These are phyloP conservation scores for Coniella lustricola DNA, from an alignment of 2,329 filamentous ascomycete genomes.

Conservation along the genomic window DNA sequence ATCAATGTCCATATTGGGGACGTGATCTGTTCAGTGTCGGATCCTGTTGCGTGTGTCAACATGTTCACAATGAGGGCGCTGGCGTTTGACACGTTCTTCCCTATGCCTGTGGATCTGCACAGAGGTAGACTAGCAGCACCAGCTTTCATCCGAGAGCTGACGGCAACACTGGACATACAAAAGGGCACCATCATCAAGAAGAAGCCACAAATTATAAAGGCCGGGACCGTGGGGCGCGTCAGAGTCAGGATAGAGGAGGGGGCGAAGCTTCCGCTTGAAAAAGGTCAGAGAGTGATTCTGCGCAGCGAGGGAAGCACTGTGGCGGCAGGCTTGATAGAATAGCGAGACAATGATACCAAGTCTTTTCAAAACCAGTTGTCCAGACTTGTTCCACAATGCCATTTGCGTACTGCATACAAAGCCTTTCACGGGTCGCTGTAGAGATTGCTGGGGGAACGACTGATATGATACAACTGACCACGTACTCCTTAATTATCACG, in stretches of 20 bases:
- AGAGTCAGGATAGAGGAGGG: conserved; percentile 60
- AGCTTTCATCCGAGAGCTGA: conserved; percentile 64
- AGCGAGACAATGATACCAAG: conserved; percentile 11
- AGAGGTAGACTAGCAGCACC: conserved; percentile 74
- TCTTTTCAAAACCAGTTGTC: too few species aligned
- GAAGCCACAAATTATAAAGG: conserved; percentile 76
- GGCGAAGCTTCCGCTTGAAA: conserved; percentile 68
- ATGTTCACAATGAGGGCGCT: conserved; percentile 77
- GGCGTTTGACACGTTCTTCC: conserved; percentile 83
- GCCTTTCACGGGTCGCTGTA: too few species aligned
- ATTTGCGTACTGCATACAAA: too few species aligned
- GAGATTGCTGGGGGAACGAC: too few species aligned
- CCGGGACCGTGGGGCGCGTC: conserved; percentile 69
- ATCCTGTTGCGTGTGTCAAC: conserved; percentile 64
- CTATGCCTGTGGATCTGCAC: conserved; percentile 85
- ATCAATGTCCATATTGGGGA: conserved; percentile 78
- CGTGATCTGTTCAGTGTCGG: conserved; percentile 66
- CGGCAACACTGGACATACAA: conserved; percentile 70
- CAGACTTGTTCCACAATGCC: too few species aligned
- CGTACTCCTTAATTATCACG: too few species aligned
- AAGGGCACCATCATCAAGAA: conserved; percentile 72
- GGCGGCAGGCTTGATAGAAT: conserved; percentile 80
- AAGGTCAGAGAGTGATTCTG: conserved; percentile 72
- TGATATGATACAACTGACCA: too few species aligned
- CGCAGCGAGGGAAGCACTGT: conserved; percentile 76